These are phyloP conservation scores for Didymella lethalis DNA, from an alignment of 2,329 filamentous ascomycete species.

Conservation along the genomic window DNA sequence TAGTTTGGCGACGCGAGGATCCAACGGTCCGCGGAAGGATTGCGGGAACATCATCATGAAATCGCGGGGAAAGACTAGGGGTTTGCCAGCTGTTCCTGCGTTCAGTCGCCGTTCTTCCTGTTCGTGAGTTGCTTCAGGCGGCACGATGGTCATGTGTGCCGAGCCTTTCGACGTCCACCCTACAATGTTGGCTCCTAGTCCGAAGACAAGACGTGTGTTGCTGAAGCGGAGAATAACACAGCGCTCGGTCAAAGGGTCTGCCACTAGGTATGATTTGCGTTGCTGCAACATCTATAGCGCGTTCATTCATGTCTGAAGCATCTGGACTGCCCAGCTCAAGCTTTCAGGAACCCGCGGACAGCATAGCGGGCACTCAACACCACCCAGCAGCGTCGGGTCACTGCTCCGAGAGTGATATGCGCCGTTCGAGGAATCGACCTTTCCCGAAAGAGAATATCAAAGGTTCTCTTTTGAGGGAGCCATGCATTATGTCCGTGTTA, in stretches of 20 bases:
- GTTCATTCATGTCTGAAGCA: neutral
- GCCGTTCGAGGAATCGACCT: conserved; percentile 1
- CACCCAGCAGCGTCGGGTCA: neutral
- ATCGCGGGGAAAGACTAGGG: conserved; percentile 14
- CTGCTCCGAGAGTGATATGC: neutral
- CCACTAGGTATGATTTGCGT: neutral
- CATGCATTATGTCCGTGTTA: neutral
- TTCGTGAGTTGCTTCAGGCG: neutral
- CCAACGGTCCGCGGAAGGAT: conserved; percentile 18
- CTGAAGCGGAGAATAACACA: neutral
- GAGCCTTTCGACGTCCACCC: neutral
- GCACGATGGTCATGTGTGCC: neutral
- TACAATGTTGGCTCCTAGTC: neutral
- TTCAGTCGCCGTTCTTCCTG: neutral
- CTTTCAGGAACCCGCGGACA: neutral
- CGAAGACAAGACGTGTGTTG: neutral
- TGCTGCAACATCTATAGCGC: neutral
- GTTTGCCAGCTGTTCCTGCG: conserved; percentile 6
- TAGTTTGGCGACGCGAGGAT: conserved; percentile 11
- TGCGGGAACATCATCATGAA: conserved; percentile 13
- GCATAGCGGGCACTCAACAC: neutral
- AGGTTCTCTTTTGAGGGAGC: neutral
- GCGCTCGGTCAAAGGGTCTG: neutral
- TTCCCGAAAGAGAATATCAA: neutral
- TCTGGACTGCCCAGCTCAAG: neutral